Evolutionary conservation across 2,329 filamentous ascomycete genomes (phyloP).

Genomic region (Calonectria pauciramosa): DNA sequence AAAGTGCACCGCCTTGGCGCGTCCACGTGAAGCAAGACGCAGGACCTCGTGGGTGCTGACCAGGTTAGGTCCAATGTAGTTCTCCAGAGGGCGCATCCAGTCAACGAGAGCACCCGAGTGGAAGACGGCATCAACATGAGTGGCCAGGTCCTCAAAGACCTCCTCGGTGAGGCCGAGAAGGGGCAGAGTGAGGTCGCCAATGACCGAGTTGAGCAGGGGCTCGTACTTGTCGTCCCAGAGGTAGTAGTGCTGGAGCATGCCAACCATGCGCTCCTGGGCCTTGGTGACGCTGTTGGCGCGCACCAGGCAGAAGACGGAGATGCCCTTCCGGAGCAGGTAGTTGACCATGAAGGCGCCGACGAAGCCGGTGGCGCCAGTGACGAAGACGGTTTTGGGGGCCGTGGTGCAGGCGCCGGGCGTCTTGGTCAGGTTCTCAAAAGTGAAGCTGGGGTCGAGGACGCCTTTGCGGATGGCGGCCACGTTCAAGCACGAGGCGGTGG

Average conservation of each 20-base stretch:
- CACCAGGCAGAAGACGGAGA: neutral
- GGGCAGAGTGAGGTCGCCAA: neutral
- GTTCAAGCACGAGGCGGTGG: neutral
- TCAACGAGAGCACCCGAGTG: neutral
- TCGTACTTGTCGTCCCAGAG: neutral
- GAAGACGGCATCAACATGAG: neutral
- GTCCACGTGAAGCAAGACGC: neutral
- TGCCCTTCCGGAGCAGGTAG: neutral
- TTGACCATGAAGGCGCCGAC: neutral
- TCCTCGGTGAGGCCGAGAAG: neutral
- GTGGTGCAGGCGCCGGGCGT: neutral
- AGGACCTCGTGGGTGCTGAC: neutral
- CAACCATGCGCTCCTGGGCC: neutral
- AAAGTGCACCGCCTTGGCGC: neutral
- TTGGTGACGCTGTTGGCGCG: neutral
- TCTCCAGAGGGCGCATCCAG: neutral
- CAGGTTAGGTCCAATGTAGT: neutral
- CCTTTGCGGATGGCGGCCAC: neutral
- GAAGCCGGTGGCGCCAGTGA: neutral
- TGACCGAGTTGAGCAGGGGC: neutral
- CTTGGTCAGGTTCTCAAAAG: neutral
- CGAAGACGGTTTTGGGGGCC: neutral
- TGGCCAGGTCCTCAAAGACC: neutral
- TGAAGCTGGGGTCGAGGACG: neutral
- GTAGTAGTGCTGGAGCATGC: neutral